A percentile compares a stretch with the other conserved stretches of the same genome.
Conservation (phyloP, 148 eudicot species). For the Vaccinium darrowii region DNA sequence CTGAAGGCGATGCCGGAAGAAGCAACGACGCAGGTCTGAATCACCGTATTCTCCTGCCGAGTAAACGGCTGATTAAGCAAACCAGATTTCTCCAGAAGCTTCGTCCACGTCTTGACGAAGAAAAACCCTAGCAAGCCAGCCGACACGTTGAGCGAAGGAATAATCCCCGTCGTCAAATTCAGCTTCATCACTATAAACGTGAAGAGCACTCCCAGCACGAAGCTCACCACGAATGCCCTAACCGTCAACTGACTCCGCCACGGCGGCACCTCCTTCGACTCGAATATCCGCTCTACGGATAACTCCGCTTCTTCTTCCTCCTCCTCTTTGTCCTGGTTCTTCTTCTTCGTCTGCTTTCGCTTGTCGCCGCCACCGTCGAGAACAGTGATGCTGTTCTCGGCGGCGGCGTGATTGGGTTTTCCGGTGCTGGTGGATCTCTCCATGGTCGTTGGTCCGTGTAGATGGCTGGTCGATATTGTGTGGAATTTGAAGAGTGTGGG, state of each 20-base stretch:
- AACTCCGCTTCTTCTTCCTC: neutral
- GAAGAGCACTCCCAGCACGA: constrained; percentile 40
- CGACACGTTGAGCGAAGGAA: constrained; percentile 65
- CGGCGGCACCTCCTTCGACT: constrained; percentile 43
- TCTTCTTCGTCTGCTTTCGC: neutral
- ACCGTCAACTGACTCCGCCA: constrained; percentile 59
- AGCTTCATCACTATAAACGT: constrained; percentile 65
- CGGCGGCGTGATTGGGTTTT: no score
- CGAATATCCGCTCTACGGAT: constrained; percentile 47
- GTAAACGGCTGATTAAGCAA: constrained; percentile 54
- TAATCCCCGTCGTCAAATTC: constrained; percentile 60
- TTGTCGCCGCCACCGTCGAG: neutral
- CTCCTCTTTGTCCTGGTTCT: neutral
- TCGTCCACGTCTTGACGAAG: constrained; percentile 63
- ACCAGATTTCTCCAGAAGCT: constrained; percentile 35
- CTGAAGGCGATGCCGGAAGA: constrained; percentile 69
- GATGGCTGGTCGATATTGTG: neutral
- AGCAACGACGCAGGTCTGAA: constrained; percentile 75
- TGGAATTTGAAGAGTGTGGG: neutral
- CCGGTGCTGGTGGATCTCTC: neutral
- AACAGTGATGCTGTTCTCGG: no score
- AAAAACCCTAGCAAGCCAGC: constrained; percentile 65
- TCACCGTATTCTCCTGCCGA: constrained; percentile 70
- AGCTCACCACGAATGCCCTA: constrained; percentile 47
- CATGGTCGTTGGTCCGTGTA: neutral